Base-by-base conservation (phyloP, 352 stramenopile species). In the Aphanomyces cochlioides region DNA sequence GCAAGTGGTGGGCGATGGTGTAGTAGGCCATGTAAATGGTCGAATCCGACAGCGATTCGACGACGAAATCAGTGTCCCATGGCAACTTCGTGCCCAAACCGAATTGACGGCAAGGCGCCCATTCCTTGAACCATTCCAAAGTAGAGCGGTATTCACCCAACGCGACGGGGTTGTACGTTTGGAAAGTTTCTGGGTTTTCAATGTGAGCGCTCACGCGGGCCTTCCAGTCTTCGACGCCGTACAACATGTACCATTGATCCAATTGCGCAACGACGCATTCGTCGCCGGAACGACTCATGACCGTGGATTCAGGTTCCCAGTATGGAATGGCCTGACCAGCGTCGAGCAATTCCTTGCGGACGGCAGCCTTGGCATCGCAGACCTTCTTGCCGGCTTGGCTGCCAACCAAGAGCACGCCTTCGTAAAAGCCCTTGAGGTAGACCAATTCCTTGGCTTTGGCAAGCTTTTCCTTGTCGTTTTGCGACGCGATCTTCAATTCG, bases 1-100 rank as follows among this genome's bases (percentile, higher is more conserved):
- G 97, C 67, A 99, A 80, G 76, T 98, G 85, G 83, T 99, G 96
- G 5, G 97, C 93, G 72, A 99, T 99, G 8, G 97, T 99, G 79
- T 99, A 99, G 81, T 99, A 99, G 37, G 98, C 96, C 98, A 99
- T 99, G 86, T 99, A 99, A 73, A 99, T 99, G 17, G 98, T 99
- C 80, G 92, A 99, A 78, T 99, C 98, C 37, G 96, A 99, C 40
- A 99, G 90, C 53, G 92, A 99, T 80, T 99, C 98, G 56, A 99
- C 99, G 19, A 99, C 96, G 78, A 98, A 99, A 72, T 98, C 79
- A 7, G 90, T 85, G 83, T 99, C 98, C 98, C 98, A 99, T 10
- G 98, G 98, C 53, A 99, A 83, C 78, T 94, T 93, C 57, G 87
- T 95, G 53, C 85, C 98, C 15, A 99, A 84, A 43, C 98, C 98